Percentiles rank a stretch among this genome's conserved stretches.
Evolutionary conservation across 2,329 filamentous ascomycete species (phyloP).

Genomic region (Nemania sp.): DNA sequence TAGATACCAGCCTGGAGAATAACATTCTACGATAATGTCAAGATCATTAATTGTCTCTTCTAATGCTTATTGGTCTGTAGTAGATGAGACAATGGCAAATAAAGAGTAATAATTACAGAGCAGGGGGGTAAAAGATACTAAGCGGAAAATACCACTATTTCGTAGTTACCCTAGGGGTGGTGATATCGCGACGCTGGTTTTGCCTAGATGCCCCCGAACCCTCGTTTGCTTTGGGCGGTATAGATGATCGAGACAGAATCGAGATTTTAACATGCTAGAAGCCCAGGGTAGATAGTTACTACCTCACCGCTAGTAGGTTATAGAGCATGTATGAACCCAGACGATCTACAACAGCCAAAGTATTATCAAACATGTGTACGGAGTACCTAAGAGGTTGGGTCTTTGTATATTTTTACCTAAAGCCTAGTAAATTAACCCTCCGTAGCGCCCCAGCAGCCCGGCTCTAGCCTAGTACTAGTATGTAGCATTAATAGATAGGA

Average conservation of each 20-base stretch:
- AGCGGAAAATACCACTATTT: slow-evolving; percentile 9
- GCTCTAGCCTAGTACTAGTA: slow-evolving; percentile 22
- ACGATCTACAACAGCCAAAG: neutral
- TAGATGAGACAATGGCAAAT: too few species aligned
- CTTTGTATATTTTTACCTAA: neutral
- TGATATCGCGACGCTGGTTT: slow-evolving; percentile 4
- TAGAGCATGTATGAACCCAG: neutral
- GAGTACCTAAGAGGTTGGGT: neutral
- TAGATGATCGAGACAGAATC: too few species aligned
- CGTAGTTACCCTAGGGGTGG: slow-evolving; percentile 19
- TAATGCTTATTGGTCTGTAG: too few species aligned
- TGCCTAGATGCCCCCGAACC: neutral
- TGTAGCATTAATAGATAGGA: slow-evolving; percentile 15
- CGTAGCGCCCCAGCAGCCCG: slow-evolving; percentile 13
- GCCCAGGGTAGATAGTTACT: neutral
- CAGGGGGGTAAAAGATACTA: slow-evolving; percentile 9
- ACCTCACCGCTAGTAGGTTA: neutral
- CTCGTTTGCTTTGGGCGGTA: neutral
- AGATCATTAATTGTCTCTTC: neutral
- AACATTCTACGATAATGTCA: neutral
- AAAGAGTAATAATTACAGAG: neutral
- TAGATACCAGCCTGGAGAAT: neutral
- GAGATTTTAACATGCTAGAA: neutral
- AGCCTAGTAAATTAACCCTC: neutral
- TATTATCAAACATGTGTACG: neutral